These are phyloP conservation scores for Penicillium vulpinum DNA, from an alignment of 2,329 filamentous ascomycete genomes.

Conservation along the genomic window DNA sequence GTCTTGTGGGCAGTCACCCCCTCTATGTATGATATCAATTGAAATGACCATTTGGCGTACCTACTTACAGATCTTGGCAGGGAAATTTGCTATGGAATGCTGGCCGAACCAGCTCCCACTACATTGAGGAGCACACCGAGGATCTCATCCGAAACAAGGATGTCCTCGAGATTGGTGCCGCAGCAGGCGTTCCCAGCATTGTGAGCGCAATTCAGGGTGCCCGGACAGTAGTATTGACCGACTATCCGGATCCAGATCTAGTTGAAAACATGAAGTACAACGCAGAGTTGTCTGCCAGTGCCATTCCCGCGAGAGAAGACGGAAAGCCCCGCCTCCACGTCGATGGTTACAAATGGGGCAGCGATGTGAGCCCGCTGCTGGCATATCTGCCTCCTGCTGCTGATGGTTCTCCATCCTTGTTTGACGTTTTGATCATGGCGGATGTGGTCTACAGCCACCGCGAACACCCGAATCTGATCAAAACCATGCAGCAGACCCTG, in stretches of 20 bases:
- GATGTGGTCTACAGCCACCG: slow-evolving; percentile 90
- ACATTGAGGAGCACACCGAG: slow-evolving; percentile 69
- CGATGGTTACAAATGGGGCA: slow-evolving; percentile 83
- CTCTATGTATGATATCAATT: slow-evolving; percentile 63
- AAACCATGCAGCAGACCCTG: slow-evolving; percentile 69
- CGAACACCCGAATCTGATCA: slow-evolving; percentile 76
- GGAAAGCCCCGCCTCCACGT: slow-evolving; percentile 51
- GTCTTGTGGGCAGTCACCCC: slow-evolving; percentile 82
- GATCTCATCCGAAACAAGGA: slow-evolving; percentile 63
- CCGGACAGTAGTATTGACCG: slow-evolving; percentile 70
- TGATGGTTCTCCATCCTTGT: slow-evolving; percentile 63
- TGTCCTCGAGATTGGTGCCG: slow-evolving; percentile 88
- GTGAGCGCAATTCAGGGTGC: slow-evolving; percentile 74
- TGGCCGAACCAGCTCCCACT: slow-evolving; percentile 71
- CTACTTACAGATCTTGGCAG: slow-evolving; percentile 34
- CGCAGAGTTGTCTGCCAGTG: slow-evolving; percentile 58
- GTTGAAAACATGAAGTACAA: slow-evolving; percentile 77
- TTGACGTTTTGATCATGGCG: slow-evolving; percentile 81
- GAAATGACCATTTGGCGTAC: not conserved
- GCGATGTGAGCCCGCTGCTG: slow-evolving; percentile 59
- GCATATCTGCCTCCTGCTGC: slow-evolving; percentile 53
- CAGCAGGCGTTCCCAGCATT: slow-evolving; percentile 79
- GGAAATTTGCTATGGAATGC: slow-evolving; percentile 93
- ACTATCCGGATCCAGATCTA: slow-evolving; percentile 85
- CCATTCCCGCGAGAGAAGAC: slow-evolving; percentile 36